Evolutionary conservation across 805 yeast genomes (phyloP).

Genomic region (Candida patagonica): DNA sequence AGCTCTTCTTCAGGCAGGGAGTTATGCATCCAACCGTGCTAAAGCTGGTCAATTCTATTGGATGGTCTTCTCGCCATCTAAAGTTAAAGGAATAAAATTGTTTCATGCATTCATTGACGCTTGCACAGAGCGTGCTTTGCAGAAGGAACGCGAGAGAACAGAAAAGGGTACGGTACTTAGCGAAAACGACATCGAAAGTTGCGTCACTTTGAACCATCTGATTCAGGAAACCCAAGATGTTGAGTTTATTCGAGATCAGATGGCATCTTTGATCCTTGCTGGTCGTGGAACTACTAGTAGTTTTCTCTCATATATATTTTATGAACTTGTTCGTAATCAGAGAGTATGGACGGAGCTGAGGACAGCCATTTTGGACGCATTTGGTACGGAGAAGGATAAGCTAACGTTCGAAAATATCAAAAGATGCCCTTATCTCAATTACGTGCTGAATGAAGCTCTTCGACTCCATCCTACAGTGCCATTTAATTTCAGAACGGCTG

Average conservation of each 20-base stretch:
- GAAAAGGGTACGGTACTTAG: slow-evolving; percentile 7
- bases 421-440: slow-evolving; percentile 38
- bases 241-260: slow-evolving; percentile 39
- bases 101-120: slow-evolving; percentile 29
- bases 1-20: neutral
- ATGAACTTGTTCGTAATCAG: slow-evolving; percentile 36
- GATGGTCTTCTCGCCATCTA: slow-evolving; percentile 7
- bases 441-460: slow-evolving; percentile 39
- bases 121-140: slow-evolving; percentile 34
- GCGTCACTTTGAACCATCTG: slow-evolving; percentile 40
- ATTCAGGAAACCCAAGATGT: slow-evolving; percentile 42
- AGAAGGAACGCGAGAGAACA: slow-evolving; percentile 3
- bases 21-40: slow-evolving; percentile 4
- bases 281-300: slow-evolving; percentile 51
- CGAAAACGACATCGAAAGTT: slow-evolving; percentile 33
- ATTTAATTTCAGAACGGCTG: slow-evolving; percentile 37
- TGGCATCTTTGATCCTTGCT: slow-evolving; percentile 42
- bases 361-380: slow-evolving; percentile 30
- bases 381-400: slow-evolving; percentile 22
- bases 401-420: slow-evolving; percentile 42
- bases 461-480: slow-evolving; percentile 48
- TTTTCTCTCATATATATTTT: slow-evolving; percentile 37
- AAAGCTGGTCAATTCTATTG: slow-evolving; percentile 17
- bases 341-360: slow-evolving; percentile 29
- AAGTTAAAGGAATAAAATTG: slow-evolving; percentile 22